Percentiles rank a stretch among this genome's conserved stretches.
phyloP scores from a whole-genome alignment of 768 basidiomycete species.

The Hemileccinum impolitum region DNA sequence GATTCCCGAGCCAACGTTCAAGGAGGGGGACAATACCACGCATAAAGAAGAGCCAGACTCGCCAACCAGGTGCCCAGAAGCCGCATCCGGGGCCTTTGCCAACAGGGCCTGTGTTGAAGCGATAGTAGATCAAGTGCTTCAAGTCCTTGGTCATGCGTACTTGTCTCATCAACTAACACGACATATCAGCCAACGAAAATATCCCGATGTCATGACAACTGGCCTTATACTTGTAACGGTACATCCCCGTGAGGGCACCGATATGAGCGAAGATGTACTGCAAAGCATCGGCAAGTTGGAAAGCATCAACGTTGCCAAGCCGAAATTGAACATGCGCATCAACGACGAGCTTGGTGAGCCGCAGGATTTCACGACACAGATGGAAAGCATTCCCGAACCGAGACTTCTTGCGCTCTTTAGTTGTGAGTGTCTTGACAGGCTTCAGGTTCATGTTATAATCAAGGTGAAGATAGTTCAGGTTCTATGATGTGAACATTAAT shows the following conservation, averaged over 20 bases:
- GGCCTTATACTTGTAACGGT: conserved; percentile 99
- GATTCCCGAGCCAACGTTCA: conserved; percentile 96
- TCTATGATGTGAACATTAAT: conserved; percentile 40
- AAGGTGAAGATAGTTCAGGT: conserved; percentile 88
- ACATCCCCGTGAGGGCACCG: conserved; percentile 98
- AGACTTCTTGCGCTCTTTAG: conserved; percentile 99
- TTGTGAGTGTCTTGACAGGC: conserved; percentile 95
- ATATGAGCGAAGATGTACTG: conserved; percentile 98
- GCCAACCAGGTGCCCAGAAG: conserved; percentile 99
- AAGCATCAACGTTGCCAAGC: conserved; percentile 96
- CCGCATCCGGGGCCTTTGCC: conserved; percentile 99
- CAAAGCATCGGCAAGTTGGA: conserved; percentile 97
- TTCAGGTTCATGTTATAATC: conserved; percentile 99
- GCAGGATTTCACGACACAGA: conserved; percentile 94
- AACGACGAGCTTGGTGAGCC: conserved; percentile 96
- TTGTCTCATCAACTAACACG: conserved; percentile 87
- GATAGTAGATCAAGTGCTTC: conserved; percentile 97
- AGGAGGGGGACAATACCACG: conserved; percentile 96
- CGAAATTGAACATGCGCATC: conserved; percentile 99
- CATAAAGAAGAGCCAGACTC: conserved; percentile 99
- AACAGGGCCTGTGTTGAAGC: conserved; percentile 99
- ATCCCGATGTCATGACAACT: conserved; percentile 12
- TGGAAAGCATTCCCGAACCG: conserved; percentile 99
- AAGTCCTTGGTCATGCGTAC: conserved; percentile 99
- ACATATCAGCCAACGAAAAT: conserved; percentile 5